These are phyloP conservation scores for Pleurotus pulmonarius DNA, from an alignment of 768 basidiomycete genomes.

Conservation along the genomic window DNA sequence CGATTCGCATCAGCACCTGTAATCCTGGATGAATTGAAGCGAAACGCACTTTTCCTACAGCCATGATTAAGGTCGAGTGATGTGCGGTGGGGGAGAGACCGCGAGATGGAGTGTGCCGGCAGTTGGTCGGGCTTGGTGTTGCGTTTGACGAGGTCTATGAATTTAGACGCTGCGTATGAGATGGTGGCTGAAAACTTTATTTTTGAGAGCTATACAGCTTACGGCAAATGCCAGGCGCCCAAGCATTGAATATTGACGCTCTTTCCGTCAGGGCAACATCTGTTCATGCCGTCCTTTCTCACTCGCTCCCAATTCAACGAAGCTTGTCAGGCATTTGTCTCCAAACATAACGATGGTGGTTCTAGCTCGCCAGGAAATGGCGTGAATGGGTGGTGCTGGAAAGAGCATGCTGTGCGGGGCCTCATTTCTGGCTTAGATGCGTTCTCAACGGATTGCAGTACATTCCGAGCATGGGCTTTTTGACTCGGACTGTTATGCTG, in stretches of 20 bases:
- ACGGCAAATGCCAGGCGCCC: conserved; percentile 43
- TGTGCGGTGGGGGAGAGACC: conserved; percentile 34
- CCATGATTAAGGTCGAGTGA: conserved; percentile 56
- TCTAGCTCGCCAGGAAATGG: conserved; percentile 5
- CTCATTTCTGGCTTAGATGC: conserved; percentile 9
- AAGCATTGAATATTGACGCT: conserved; percentile 9
- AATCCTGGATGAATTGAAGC: neutral
- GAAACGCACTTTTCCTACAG: conserved; percentile 74
- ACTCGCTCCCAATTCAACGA: conserved; percentile 59
- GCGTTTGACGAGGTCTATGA: conserved; percentile 17
- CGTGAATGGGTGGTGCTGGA: conserved; percentile 53
- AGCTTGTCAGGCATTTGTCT: conserved; percentile 52
- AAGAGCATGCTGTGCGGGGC: conserved; percentile 50
- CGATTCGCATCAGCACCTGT: too few species aligned
- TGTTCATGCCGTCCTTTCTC: conserved; percentile 30
- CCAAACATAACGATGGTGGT: conserved; percentile 15
- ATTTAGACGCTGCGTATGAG: conserved; percentile 26
- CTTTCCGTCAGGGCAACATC: conserved; percentile 17
- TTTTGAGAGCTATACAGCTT: conserved; percentile 40
- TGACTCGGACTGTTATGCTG: conserved; percentile 32
- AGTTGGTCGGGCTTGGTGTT: conserved; percentile 49
- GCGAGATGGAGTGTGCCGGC: conserved; percentile 37
- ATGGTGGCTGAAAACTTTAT: conserved; percentile 65
- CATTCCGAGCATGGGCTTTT: conserved; percentile 39
- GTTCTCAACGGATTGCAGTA: conserved; percentile 21